Conservation (phyloP, 2,329 filamentous ascomycete species). For the Celoporthe dispersa region DNA sequence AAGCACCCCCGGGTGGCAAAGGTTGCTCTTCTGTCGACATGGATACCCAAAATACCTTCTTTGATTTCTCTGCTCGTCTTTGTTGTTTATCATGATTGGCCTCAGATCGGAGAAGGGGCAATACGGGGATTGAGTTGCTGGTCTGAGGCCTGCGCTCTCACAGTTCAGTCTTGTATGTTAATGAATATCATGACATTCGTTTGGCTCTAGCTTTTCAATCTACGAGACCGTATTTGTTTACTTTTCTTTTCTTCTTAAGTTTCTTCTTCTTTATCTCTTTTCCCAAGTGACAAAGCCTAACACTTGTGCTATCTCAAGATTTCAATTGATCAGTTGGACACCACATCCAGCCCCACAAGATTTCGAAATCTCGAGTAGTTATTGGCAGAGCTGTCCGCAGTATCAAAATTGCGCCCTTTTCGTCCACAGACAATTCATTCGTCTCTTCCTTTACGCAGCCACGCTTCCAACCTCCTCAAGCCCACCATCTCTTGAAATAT, state of each 20-base stretch:
- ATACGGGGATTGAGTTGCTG: neutral
- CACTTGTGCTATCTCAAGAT: no score
- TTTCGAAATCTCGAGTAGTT: no score
- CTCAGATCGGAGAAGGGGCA: neutral
- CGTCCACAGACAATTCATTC: no score
- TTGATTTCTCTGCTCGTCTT: slow-evolving; percentile 1
- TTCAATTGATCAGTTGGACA: neutral
- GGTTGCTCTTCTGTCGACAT: slow-evolving; percentile 21
- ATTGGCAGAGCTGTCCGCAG: no score
- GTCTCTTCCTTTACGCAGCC: no score
- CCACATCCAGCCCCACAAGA: no score
- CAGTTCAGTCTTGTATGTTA: slow-evolving; percentile 3
- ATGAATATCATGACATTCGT: slow-evolving; percentile 22
- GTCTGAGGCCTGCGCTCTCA: neutral
- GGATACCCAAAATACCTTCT: slow-evolving; percentile 27
- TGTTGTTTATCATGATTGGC: slow-evolving; percentile 6
- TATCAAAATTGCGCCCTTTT: no score
- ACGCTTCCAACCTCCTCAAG: no score
- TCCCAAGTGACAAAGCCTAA: no score
- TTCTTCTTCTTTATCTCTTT: no score
- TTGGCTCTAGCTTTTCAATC: neutral
- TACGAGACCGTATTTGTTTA: neutral
- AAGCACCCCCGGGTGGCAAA: neutral
- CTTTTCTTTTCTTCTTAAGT: no score
- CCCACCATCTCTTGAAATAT: no score